Evolutionary conservation across 2,329 filamentous ascomycete genomes (phyloP), one percentile per base, ranked within the genome.

Genomic region (Colletotrichum scovillei): DNA sequence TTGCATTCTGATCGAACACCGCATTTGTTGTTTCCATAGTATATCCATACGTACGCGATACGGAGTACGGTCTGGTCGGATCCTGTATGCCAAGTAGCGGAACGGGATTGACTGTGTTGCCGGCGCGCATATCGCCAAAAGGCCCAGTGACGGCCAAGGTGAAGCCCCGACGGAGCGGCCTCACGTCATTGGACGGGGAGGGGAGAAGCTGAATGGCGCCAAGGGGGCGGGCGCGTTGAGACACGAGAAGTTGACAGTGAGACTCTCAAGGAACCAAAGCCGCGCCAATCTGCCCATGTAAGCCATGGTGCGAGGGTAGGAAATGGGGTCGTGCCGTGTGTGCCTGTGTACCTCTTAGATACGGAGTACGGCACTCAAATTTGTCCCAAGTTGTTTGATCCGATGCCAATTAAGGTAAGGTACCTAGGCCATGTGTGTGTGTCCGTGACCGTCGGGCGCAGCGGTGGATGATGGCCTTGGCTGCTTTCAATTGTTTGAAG

Each of bases 141-240:
- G 26, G 67, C 60, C 60, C 14, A 66, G 70, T 12, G 32, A 53
- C 14, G 49, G 70, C 67, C 67, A 70, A 70, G 67, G 19, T 53
- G 67, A 49, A 53, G 55, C 56, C 70, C 60, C 49, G 56, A 52
- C 60, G 55, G 53, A 73, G 46, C 42, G 60, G 67, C 35, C 22
- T 32, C 46, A 49, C 35, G 16, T 62, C 28, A 73, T 73, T 73
- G 46, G 70, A 19, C 35, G 22, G 32, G 32, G 59, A 52, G 30
- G 53, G 30, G 26, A 38, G 26, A 38, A 42, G 66, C 66, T 70
- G 28, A 56, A 42, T 56, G 53, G 46, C 58, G 56, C 70, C 56
- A 73, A 66, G 56, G 58, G 66, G 60, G 46, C 55, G 46, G 32
- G 67, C 42, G 42, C 19, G n/a, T 60, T 56, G 46, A 64, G 67